These are phyloP conservation scores for Cercophora scortea DNA, from an alignment of 495 filamentous ascomycete species.

Conservation along the genomic window DNA sequence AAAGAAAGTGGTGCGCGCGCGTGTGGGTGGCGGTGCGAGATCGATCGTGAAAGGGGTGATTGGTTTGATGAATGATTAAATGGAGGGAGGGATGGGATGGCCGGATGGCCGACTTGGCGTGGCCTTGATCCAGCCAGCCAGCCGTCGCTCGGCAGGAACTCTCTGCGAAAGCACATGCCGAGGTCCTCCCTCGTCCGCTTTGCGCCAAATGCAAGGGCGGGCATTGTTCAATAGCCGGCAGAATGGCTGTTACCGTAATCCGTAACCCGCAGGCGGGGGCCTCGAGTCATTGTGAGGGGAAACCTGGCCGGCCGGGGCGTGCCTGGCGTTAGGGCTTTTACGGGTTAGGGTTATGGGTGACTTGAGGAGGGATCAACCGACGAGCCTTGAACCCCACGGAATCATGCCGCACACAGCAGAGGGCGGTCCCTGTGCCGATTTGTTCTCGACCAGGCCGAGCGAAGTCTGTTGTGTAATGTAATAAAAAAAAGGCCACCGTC, in stretches of 20 bases:
- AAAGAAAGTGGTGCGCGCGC: not conserved
- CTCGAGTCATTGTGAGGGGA: not conserved
- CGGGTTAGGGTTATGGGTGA: not conserved
- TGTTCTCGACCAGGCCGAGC: no score
- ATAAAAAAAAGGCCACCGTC: no score
- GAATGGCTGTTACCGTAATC: no score
- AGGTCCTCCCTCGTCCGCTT: slow-evolving; percentile 8
- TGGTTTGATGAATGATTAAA: not conserved
- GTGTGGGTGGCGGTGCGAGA: not conserved
- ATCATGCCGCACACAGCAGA: no score
- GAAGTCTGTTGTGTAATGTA: no score
- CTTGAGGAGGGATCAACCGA: no score
- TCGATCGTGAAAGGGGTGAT: slow-evolving; percentile 3
- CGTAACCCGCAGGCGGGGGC: not conserved
- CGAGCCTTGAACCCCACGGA: no score
- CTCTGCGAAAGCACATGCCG: slow-evolving; percentile 17
- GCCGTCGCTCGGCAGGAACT: slow-evolving; percentile 6
- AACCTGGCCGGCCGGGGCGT: not conserved
- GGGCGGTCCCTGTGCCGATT: no score
- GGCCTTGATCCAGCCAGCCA: not conserved
- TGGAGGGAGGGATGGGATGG: not conserved
- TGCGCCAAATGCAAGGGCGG: not conserved
- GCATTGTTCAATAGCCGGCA: not conserved
- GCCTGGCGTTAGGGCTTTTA: not conserved
- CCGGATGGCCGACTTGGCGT: not conserved